Conservation (phyloP, 2,329 filamentous ascomycete species). For the Cylindrodendrum hubeiense region DNA sequence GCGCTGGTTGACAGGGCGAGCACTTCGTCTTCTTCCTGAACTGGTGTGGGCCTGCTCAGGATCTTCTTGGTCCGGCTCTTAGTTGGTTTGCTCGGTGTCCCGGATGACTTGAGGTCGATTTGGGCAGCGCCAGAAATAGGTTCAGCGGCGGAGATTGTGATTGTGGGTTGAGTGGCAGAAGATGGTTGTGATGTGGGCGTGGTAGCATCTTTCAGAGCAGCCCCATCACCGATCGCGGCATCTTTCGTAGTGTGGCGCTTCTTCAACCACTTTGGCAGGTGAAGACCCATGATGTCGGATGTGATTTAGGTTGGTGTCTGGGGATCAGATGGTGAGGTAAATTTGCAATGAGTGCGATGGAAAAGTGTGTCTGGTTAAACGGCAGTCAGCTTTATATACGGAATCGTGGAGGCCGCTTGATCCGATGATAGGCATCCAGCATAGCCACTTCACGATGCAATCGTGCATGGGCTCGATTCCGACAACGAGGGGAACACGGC, state of each 20-base stretch:
- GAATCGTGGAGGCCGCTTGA: not conserved
- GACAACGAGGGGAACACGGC: not conserved
- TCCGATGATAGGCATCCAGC: not conserved
- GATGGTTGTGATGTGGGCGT: not conserved
- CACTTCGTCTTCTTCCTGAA: too few species aligned
- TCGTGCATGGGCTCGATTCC: not conserved
- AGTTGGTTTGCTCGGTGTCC: not conserved
- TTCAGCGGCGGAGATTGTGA: not conserved
- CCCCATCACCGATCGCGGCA: not conserved
- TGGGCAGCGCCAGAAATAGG: not conserved
- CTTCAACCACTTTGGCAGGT: not conserved
- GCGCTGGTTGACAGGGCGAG: too few species aligned
- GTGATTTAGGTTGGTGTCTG: too few species aligned
- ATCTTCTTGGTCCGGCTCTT: not conserved
- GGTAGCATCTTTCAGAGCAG: not conserved
- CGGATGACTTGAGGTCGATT: too few species aligned
- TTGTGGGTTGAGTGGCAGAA: not conserved
- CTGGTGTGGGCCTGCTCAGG: not conserved
- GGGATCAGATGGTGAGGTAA: not conserved
- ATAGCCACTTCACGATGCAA: not conserved
- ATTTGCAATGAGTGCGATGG: too few species aligned
- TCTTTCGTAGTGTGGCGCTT: not conserved
- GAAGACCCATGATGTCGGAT: not conserved
- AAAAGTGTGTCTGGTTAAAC: not conserved
- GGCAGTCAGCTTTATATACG: too few species aligned